These are phyloP conservation scores for Verbena officinalis DNA, from an alignment of 257 asterid species.

Conservation along the genomic window DNA sequence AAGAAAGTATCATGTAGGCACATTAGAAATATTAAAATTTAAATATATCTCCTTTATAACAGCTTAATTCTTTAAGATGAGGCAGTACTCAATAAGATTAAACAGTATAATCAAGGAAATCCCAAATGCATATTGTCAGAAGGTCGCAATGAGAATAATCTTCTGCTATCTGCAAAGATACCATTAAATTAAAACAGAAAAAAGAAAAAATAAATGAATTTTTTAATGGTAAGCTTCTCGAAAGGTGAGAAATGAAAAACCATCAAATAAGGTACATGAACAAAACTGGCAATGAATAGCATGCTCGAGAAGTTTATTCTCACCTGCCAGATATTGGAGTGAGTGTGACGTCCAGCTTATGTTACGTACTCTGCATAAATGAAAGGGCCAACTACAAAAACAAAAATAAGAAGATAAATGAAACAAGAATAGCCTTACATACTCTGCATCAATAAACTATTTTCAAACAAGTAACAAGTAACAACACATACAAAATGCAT, in stretches of 20 bases:
- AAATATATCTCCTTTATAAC: no score
- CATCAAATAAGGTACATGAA: neutral
- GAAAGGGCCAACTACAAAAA: constrained; percentile 71
- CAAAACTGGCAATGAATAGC: neutral
- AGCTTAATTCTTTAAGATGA: no score
- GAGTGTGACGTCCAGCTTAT: constrained; percentile 53
- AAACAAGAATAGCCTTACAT: no score
- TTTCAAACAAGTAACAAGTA: no score
- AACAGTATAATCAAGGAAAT: neutral
- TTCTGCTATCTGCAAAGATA: constrained; percentile 66
- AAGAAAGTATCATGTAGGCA: no score
- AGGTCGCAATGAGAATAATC: constrained; percentile 75
- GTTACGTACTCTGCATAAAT: constrained; percentile 70
- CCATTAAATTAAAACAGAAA: neutral
- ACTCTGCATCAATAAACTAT: no score
- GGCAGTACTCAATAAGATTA: neutral
- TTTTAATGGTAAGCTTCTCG: constrained; percentile 3
- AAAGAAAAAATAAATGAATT: no score
- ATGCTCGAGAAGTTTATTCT: neutral
- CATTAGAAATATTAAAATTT: no score
- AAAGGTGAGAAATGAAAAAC: constrained; percentile 1
- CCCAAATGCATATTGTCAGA: constrained; percentile 12
- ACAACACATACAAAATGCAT: no score
- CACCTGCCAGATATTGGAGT: constrained; percentile 71
- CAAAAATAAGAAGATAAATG: constrained; percentile 19